Conservation (phyloP, 108 stramenopile species). For the Ochromonas danica region DNA sequence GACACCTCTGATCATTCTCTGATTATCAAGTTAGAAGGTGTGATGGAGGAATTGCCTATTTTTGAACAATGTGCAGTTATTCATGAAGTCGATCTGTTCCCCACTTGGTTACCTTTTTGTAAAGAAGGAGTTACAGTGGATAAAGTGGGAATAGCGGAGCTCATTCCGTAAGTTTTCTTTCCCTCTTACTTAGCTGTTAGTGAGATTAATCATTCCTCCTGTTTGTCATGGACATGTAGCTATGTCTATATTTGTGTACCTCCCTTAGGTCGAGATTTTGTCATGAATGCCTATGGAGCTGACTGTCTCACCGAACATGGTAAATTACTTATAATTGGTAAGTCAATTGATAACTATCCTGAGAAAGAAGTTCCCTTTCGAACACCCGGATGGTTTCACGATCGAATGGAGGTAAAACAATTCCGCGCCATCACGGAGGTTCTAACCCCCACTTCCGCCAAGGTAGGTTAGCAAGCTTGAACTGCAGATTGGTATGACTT, state of each 20-base stretch:
- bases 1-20: not conserved
- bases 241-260: not conserved
- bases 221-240: no score
- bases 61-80: constrained; percentile 88
- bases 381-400: constrained; percentile 47
- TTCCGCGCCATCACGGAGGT: constrained; percentile 71
- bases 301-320: constrained; percentile 3
- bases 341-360: not conserved
- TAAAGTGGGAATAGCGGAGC: constrained; percentile 78
- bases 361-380: not conserved
- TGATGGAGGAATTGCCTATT: constrained; percentile 64
- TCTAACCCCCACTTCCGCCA: constrained; percentile 67
- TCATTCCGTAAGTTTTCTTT: constrained; percentile 76
- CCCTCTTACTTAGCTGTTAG: no score
- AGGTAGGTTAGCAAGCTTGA: no score
- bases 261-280: constrained; percentile 1
- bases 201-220: no score
- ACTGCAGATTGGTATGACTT: not conserved
- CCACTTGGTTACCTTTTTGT: constrained; percentile 82
- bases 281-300: not conserved
- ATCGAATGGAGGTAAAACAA: constrained; percentile 70
- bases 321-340: constrained; percentile 4
- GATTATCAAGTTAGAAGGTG: constrained; percentile 4
- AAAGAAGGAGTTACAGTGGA: constrained; percentile 61
- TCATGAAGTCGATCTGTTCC: constrained; percentile 79